phyloP scores from a whole-genome alignment of 345 rosid genomes.

The Eucalyptus tenuipes region DNA sequence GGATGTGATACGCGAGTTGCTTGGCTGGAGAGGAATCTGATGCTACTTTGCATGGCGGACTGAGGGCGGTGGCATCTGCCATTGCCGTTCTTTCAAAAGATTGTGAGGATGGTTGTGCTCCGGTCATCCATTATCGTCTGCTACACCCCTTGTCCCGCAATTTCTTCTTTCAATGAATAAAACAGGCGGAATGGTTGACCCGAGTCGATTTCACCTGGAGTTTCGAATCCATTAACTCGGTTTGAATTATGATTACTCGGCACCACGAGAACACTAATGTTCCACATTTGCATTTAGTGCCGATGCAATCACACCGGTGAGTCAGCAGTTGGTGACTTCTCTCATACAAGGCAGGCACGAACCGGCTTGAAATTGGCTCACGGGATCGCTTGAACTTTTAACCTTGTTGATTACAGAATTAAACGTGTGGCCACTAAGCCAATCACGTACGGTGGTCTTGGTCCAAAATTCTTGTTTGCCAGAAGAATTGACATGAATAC shows the following conservation, averaged over 20 bases:
- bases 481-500: not conserved
- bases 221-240: not conserved
- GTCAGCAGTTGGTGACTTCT: not conserved
- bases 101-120: not conserved
- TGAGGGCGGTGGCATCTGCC: not conserved
- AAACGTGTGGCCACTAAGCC: not conserved
- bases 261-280: not conserved
- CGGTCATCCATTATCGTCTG: not conserved
- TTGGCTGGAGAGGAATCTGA: not conserved
- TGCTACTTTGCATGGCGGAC: not conserved
- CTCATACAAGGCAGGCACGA: not conserved
- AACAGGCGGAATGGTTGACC: not conserved
- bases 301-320: not conserved
- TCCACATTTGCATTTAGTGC: not conserved
- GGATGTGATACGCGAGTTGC: not conserved
- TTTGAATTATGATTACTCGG: not conserved
- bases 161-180: not conserved
- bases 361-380: not conserved
- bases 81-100: not conserved
- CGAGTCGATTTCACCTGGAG: not conserved
- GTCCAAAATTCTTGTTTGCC: not conserved
- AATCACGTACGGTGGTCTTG: not conserved
- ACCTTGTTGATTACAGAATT: not conserved
- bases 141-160: not conserved
- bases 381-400: not conserved